Evolutionary conservation across 257 asterid species (phyloP), one percentile per base, ranked within the genome.

Genomic region (Capsicum chinense): DNA sequence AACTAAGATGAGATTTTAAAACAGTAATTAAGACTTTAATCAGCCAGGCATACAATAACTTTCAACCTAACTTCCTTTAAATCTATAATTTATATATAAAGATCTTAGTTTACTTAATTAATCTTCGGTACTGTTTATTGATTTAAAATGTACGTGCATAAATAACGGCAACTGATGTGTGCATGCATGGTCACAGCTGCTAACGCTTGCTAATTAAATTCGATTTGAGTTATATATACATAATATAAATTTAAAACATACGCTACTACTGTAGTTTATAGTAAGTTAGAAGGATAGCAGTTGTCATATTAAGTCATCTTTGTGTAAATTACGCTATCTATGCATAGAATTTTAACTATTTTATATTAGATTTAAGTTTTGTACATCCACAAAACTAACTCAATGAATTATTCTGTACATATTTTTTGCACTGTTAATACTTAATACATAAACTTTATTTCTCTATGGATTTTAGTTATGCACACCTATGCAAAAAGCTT

Each of bases 61-160:
- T 87, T 92, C 85, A 84, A 90, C 94, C 97, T 90, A 91, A 91
- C 91, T 90, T 89, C 82, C 84, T 83, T 80, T 86, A 84, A 82
- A 83, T 83, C 67, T 67, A 0, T 88, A 82, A 73, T 82, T 70
- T 21, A 7, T 82, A 33, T 9, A 12, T 68, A 52, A 11, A 21
- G 10, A 35, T 4, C 19, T 19, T 66, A 67, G 19, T 37, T 26
- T 52, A 76, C 63, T 52, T 54, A 82, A 82, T 52, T 67, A 82
- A 82, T 54, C 6, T 26, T 66, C 44, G 11, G 1, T 47, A 35
- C 9, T 2, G 15, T 42, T n/a, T 15, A 67, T n/a, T n/a, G 56
- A 5, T 33, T 59, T 57, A 8, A 5, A 33, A 12, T 39, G 47
- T 39, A 37, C 7, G 47, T 54, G 13, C 13, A 39, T 79, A 67